Conservation (phyloP, 495 filamentous ascomycete species). For the Cercophora newfieldiana region DNA sequence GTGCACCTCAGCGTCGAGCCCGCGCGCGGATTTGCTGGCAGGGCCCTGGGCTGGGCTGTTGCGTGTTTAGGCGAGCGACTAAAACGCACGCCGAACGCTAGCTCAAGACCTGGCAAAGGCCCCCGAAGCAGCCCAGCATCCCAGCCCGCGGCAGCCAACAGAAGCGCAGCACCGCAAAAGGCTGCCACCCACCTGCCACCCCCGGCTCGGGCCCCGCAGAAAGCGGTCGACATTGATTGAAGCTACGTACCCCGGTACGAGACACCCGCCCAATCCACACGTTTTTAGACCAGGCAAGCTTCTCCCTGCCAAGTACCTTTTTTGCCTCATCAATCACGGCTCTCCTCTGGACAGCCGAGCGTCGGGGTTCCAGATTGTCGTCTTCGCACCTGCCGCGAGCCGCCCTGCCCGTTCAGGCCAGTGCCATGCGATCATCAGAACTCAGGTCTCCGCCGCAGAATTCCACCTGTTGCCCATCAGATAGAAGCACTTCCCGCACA, state of each 20-base stretch:
- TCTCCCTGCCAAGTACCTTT: conserved; percentile 19
- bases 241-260: conserved; percentile 20
- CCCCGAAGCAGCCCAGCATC: conserved; percentile 6
- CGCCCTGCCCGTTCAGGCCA: background rate
- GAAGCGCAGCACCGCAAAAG: conserved; percentile 2
- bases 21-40: conserved; percentile 18
- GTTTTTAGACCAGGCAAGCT: conserved; percentile 21
- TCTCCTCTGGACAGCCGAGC: conserved; percentile 17
- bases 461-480: conserved; percentile 1
- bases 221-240: conserved; percentile 8
- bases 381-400: conserved; percentile 1
- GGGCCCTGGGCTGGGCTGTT: conserved; percentile 31
- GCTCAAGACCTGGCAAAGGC: conserved; percentile 14
- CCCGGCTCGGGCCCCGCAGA: conserved; percentile 9
- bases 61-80: conserved; percentile 39
- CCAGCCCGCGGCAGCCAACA: conserved; percentile 13
- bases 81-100: conserved; percentile 33
- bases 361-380: conserved; percentile 17
- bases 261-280: conserved; percentile 12
- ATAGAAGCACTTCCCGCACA: conserved; percentile 2
- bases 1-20: conserved; percentile 25
- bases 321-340: conserved; percentile 22
- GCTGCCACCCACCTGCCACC: conserved; percentile 14
- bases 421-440: background rate
- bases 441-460: background rate